Evolutionary conservation across 768 basidiomycete species (phyloP).

Genomic region (Hericium coralloides): DNA sequence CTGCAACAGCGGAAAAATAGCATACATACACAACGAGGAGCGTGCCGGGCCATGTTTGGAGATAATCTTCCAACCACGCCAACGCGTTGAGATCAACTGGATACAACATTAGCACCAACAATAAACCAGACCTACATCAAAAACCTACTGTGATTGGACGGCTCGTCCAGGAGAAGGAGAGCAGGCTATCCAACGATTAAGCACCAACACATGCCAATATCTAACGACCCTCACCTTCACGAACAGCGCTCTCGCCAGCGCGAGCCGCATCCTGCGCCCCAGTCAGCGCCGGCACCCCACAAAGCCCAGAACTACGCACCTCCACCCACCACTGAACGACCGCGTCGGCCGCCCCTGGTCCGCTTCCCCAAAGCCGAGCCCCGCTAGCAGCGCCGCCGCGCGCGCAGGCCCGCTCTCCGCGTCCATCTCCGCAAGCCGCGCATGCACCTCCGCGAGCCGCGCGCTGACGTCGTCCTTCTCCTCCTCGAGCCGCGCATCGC

Average conservation of each 20-base stretch:
- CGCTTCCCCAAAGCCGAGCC: conserved; percentile 83
- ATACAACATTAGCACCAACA: background rate
- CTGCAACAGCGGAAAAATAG: background rate
- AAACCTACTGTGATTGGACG: conserved; percentile 86
- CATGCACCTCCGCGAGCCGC: conserved; percentile 82
- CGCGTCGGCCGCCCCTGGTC: conserved; percentile 81
- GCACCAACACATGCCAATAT: background rate
- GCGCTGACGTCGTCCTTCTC: conserved; percentile 78
- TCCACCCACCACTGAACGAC: conserved; percentile 95
- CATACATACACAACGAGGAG: conserved; percentile 77
- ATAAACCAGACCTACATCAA: background rate
- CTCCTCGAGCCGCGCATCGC: conserved; percentile 52
- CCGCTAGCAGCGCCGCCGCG: conserved; percentile 81
- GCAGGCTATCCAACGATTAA: conserved; percentile 38
- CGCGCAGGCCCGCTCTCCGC: conserved; percentile 95
- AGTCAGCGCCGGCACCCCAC: background rate
- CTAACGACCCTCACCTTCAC: conserved; percentile 56
- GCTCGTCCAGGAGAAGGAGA: conserved; percentile 81
- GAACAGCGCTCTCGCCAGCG: conserved; percentile 90
- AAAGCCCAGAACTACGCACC: conserved; percentile 31
- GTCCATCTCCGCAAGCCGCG: conserved; percentile 93
- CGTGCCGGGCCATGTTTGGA: conserved; percentile 91
- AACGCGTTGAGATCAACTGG: conserved; percentile 88
- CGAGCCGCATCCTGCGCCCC: conserved; percentile 77
- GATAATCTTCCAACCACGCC: conserved; percentile 96